Base-by-base conservation (phyloP, 768 basidiomycete genomes). In the Leccinum olivaceopallidum region DNA sequence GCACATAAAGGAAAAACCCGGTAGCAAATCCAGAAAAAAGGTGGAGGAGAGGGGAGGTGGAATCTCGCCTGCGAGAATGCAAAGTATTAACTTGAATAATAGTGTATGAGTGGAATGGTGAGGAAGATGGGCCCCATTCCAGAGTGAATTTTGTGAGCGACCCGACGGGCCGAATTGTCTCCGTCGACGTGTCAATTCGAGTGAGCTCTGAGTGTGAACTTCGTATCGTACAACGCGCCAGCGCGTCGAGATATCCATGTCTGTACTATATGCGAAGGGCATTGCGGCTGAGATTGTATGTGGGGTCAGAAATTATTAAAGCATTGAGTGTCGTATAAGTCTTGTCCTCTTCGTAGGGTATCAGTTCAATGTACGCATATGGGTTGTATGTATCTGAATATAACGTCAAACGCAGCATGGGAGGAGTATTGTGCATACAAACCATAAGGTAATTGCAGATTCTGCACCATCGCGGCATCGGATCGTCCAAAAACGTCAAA, bases 181-280 rank as follows among this genome's bases (percentile, higher is more conserved):
- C n/a, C 18, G 32, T 54, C 28, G 34, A 24, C 22, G 65, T 7
- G 26, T 48, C n/a, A 24, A 53, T 54, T n/a, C n/a, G 13, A 44
- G n/a, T 54, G 7, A 8, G 42, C 56, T 42, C 8, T 53, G 49
- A 18, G n/a, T 53, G 49, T 52, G 51, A 42, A 61, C 52, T 20
- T 52, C 52, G 30, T 71, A 62, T 73, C 48, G 57, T 72, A 72
- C 70, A 72, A 22, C 32, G 61, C 63, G 60, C 59, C 65, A 48
- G 60, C 63, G 62, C 61, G 53, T 65, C 36, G 4, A 60, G 36
- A 37, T 13, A 57, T 36, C 53, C 52, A 28, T 62, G 30, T 28
- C 28, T 28, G 42, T 39, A 36, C 22, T 53, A 53, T 66, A 36
- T 52, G 54, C 60, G 10, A 16, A 28, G n/a, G 42, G 24, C 6